Evolutionary conservation across 345 rosid genomes (phyloP).

Genomic region (Ceriops zippeliana): DNA sequence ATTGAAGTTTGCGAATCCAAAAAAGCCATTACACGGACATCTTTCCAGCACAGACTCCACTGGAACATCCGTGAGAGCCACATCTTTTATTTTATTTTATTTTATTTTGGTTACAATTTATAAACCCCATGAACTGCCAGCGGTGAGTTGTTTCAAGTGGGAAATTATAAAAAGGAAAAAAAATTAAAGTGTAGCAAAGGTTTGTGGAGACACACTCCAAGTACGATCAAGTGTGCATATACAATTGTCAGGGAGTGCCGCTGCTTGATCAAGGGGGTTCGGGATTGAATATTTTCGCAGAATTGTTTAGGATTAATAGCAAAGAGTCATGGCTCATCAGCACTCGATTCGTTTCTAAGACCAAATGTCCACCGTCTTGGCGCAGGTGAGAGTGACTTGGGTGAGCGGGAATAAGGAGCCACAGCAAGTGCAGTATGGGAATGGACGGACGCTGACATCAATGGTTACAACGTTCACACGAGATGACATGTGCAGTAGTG

Average conservation of each 20-base stretch:
- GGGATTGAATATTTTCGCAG: no score
- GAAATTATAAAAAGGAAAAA: no score
- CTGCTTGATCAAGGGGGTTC: no score
- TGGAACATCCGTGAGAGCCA: conserved; percentile 42
- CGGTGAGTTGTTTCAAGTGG: no score
- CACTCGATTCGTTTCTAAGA: no score
- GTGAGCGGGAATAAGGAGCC: conserved; percentile 52
- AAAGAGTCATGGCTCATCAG: no score
- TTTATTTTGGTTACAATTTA: background rate
- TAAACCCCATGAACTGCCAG: background rate
- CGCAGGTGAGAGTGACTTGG: conserved; percentile 73
- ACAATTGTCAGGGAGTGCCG: no score
- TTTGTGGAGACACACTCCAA: no score
- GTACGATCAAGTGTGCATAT: no score
- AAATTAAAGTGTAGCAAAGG: no score
- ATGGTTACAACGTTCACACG: conserved; percentile 47
- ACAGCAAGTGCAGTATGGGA: conserved; percentile 47
- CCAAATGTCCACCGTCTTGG: background rate
- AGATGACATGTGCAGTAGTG: conserved; percentile 60
- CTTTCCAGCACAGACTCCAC: conserved; percentile 55
- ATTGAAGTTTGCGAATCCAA: conserved; percentile 47
- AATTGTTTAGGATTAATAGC: no score
- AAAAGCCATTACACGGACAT: conserved; percentile 48
- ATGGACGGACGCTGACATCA: conserved; percentile 41
- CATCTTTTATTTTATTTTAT: background rate